phyloP scores from a whole-genome alignment of 2,329 filamentous ascomycete genomes.

The Penicillium expansum region DNA sequence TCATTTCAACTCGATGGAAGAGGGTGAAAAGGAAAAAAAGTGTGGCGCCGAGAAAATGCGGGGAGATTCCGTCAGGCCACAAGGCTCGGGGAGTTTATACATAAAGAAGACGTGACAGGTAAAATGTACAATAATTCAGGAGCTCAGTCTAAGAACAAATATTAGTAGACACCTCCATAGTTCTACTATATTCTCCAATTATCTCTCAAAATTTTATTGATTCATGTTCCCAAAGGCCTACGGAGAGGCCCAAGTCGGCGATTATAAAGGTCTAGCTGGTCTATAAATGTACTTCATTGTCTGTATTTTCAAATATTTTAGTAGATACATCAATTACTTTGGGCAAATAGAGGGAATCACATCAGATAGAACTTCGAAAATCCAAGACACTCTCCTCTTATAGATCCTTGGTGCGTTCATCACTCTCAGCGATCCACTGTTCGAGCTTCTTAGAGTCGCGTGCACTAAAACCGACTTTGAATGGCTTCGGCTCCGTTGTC shows the following conservation, averaged over 20 bases:
- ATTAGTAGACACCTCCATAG: no score
- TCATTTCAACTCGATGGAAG: neutral
- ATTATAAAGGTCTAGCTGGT: neutral
- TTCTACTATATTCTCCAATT: neutral
- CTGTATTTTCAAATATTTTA: neutral
- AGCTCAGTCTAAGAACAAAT: neutral
- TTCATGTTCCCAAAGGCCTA: neutral
- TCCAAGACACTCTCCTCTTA: constrained; percentile 20
- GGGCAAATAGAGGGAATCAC: neutral
- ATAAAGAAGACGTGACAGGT: no score
- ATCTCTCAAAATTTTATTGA: neutral
- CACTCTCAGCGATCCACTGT: constrained; percentile 54
- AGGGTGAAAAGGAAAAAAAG: constrained; percentile 8
- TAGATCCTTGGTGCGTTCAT: constrained; percentile 52
- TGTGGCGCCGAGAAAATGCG: constrained; percentile 8
- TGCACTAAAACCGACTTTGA: constrained; percentile 57
- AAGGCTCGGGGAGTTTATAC: no score
- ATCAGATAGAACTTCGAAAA: neutral
- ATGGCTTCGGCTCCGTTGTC: constrained; percentile 62
- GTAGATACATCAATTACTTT: neutral
- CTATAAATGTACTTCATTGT: neutral
- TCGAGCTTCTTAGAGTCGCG: constrained; percentile 48
- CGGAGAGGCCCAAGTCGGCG: neutral
- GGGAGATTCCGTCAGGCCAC: constrained; percentile 8
- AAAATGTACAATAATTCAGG: neutral